Conservation (phyloP, 495 filamentous ascomycete species). For the Cercophora scortea region DNA sequence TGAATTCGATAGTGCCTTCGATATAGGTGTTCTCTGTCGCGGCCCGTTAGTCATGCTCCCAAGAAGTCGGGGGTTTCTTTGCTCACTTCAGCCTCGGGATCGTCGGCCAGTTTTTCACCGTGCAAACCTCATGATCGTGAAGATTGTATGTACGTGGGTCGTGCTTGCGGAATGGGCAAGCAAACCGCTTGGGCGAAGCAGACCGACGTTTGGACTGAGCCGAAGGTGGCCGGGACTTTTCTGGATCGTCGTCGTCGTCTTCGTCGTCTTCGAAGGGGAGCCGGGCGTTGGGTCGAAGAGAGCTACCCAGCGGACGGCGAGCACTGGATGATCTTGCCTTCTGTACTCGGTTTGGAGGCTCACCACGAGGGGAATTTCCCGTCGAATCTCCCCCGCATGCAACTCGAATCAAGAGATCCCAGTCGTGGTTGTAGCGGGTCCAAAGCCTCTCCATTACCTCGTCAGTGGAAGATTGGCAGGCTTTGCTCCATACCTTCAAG, state of each 20-base stretch:
- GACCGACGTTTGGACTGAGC: conserved; percentile 11
- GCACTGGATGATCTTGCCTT: conserved; percentile 3
- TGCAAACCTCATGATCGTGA: conserved; percentile 17
- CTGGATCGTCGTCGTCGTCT: conserved; percentile 17
- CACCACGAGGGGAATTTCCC: not conserved
- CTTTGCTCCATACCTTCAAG: too few species aligned
- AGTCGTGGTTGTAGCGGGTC: conserved; percentile 17
- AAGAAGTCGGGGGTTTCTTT: not conserved
- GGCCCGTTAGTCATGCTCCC: not conserved
- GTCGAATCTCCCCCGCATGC: too few species aligned
- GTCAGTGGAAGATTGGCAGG: not conserved
- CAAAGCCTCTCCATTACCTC: conserved; percentile 12
- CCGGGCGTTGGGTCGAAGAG: conserved; percentile 1
- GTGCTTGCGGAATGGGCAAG: conserved; percentile 23
- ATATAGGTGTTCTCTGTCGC: conserved; percentile 21
- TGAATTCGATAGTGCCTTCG: conserved; percentile 20
- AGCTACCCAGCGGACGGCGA: not conserved
- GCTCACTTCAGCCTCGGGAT: conserved; percentile 22
- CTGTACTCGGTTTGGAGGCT: conserved; percentile 4
- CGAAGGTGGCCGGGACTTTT: conserved; percentile 7
- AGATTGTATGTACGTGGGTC: conserved; percentile 18
- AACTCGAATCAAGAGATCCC: conserved; percentile 11
- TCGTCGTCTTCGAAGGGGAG: conserved; percentile 7
- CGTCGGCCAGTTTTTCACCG: conserved; percentile 15
- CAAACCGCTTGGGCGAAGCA: conserved; percentile 9